Base-by-base conservation (phyloP, 192 early-diverging fungal species). In the Linderina pennispora region DNA sequence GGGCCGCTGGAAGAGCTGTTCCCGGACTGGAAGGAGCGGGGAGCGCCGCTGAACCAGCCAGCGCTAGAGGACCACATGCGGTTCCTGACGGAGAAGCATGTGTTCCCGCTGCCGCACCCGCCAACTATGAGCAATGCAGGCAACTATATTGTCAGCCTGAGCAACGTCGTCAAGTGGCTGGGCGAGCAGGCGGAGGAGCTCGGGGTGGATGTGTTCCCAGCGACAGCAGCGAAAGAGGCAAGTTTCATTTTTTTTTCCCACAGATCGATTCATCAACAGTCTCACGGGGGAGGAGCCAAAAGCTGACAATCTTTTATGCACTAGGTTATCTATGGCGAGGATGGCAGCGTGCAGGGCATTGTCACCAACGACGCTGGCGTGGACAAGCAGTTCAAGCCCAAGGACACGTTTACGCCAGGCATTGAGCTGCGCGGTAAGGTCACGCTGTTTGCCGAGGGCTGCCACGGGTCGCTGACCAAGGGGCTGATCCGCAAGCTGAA, bases 381-480 rank as follows among this genome's bases (percentile, higher is more conserved):
- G 43, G 86, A 84, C 56, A 89, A 87, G 63, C 74, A 85, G 53
- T 91, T 92, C 49, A 60, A 72, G 56, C 94, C 89, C 39, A 95
- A 92, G 75, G 86, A 92, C 22, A 84, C 67, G 25, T 99, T 89
- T 63, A 91, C 93, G 49, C 85, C 87, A 8, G 96, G 96, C 9
- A 97, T 98, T 84, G 89, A 88, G 63, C 80, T 99, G 44, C 88
- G 84, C 32, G 92, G 91, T 2, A 92, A 91, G 61, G 81, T 96
- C 19, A 97, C 94, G 17, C 62, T 97, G 23, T 92, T 99, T 75
- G 96, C 90, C 21, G 96, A 99, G 62, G 96, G 96, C 19, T 99
- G 96, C 68, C 96, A 99, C 55, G 94, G 96, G 11, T 89, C 86
- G 32, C 77, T 99, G 23, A 87, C 92, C 36, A 99, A 99, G 75